Evolutionary conservation across 148 eudicot genomes (phyloP), one percentile per base, ranked within the genome.

Genomic region (Chenopodium formosanum): DNA sequence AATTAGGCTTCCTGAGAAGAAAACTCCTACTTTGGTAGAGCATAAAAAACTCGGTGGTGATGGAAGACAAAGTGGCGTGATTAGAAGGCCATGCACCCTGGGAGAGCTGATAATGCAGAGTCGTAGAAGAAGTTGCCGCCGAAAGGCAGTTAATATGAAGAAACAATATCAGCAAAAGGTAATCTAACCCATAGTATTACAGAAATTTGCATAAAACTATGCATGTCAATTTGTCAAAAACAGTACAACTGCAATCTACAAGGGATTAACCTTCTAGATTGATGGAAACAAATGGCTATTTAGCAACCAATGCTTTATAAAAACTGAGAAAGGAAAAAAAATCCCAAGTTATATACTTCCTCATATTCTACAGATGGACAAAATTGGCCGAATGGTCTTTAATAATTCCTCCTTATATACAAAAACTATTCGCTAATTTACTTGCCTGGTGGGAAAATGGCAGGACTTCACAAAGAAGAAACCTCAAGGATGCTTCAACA

Each of bases 21-120:
- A 52, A 60, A 72, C 80, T 73, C 56, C 48, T 23, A 79, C 73
- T 74, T 53, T 78, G 32, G 80, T 23, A 70, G 80, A 88, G 48
- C 78, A 82, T n/a, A 82, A 56, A 76, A 85, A 86, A 50, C 75
- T 73, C 29, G 56, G 40, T 7, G 71, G 71, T 2, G 89, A 81
- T 76, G 88, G 81, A 66, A 89, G 86, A 31, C 74, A 70, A 23
- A 87, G 87, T 66, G 83, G 79, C 19, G 80, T 79, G 12, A 84
- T 81, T n/a, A 88, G 87, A 77, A 88, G 89, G 87, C 90, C 94
- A 14, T 74, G 86, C 10, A 95, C 97, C 22, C 90, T 94, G 1
- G 99, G 94, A 62, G 98, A 94, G 88, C 86, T 96, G 76, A 94
- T 94, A 74, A 86, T 94, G 90, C 83, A 90, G 95, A 92, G 99